Conservation (phyloP, 306 rosid genomes). For the Ormosia emarginata region DNA sequence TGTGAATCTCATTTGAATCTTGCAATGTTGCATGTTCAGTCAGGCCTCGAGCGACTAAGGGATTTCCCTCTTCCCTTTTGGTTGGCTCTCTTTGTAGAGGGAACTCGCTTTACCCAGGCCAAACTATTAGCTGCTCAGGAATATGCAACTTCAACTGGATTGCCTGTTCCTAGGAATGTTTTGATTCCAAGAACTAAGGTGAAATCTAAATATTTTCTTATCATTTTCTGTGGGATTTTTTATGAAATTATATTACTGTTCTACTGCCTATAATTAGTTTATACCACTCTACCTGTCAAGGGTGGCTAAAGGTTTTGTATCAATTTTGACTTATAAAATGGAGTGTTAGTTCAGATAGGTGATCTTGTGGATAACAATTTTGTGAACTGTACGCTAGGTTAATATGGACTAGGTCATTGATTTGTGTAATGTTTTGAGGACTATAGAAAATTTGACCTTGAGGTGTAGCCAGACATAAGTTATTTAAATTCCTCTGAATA, state of each 20-base stretch:
- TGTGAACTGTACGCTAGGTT: background rate
- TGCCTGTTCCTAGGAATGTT: conserved; percentile 83
- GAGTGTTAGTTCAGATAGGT: background rate
- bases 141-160: conserved; percentile 73
- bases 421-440: background rate
- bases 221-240: background rate
- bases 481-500: background rate
- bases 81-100: conserved; percentile 99
- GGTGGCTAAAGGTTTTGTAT: background rate
- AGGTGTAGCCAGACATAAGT: background rate
- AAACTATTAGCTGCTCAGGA: conserved; percentile 91
- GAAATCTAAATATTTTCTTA: background rate
- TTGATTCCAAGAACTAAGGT: conserved; percentile 99
- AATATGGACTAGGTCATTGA: background rate
- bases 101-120: conserved; percentile 92
- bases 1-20: conserved; percentile 29
- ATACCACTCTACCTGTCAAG: background rate
- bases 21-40: conserved; percentile 54
- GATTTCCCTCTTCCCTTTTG: conserved; percentile 95
- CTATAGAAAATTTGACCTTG: background rate
- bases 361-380: background rate
- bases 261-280: background rate
- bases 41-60: conserved; percentile 67
- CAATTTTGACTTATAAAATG: background rate
- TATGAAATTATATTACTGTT: conserved; percentile 2